phyloP scores from a whole-genome alignment of 2,329 filamentous ascomycete species.

The Neobulgaria alba region DNA sequence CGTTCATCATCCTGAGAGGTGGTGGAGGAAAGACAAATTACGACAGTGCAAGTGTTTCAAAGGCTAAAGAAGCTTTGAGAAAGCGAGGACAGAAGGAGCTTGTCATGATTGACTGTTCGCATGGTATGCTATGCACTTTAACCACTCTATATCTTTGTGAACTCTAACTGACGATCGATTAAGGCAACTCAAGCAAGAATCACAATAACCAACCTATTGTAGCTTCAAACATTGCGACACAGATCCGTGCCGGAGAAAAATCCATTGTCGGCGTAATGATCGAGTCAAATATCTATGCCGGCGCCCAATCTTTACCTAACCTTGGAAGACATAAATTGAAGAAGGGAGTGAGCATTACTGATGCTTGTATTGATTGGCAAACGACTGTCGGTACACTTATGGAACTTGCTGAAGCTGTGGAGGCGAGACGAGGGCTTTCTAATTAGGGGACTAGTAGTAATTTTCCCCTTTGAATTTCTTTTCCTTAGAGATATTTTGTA shows the following conservation, averaged over 20 bases:
- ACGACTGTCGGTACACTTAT: conserved; percentile 73
- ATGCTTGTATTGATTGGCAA: conserved; percentile 94
- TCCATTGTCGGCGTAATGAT: conserved; percentile 97
- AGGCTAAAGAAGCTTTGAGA: conserved; percentile 66
- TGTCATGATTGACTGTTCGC: conserved; percentile 98
- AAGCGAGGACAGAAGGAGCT: conserved; percentile 81
- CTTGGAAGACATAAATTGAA: conserved; percentile 72
- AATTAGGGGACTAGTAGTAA: too few relatives aligned
- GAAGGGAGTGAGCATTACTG: conserved; percentile 89
- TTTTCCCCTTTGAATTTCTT: too few relatives aligned
- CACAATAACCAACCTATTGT: conserved; percentile 97
- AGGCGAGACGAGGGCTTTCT: conserved; percentile 50
- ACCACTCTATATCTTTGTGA: background rate
- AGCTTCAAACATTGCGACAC: conserved; percentile 70
- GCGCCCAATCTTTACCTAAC: conserved; percentile 76
- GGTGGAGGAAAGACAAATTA: conserved; percentile 91
- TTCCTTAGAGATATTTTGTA: too few relatives aligned
- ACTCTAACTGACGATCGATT: conserved; percentile 5
- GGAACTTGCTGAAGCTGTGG: conserved; percentile 73
- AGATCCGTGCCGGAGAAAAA: conserved; percentile 78
- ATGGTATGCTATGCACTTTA: conserved; percentile 49
- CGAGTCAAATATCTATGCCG: conserved; percentile 93
- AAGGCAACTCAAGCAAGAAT: conserved; percentile 94
- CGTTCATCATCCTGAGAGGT: conserved; percentile 91
- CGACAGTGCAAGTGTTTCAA: conserved; percentile 74